Conservation (phyloP, 148 eudicot genomes). For the Rhododendron kiyosumense region DNA sequence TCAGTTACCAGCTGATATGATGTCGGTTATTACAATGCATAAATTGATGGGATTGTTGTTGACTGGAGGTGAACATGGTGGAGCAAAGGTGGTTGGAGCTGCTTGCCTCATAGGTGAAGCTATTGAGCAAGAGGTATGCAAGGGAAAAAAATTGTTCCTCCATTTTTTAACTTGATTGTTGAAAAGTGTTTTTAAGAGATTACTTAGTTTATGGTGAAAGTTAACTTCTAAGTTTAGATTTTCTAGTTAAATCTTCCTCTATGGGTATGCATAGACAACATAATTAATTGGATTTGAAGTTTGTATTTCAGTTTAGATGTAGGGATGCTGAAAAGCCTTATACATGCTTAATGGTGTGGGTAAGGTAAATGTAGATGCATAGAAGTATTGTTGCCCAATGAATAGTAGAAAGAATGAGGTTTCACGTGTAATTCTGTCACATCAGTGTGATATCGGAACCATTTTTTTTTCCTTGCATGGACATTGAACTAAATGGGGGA, state of each 20-base stretch:
- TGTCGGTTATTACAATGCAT: slow-evolving; percentile 95
- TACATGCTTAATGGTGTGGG: neutral
- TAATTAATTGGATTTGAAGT: neutral
- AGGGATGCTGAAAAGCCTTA: neutral
- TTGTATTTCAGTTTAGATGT: neutral
- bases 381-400: neutral
- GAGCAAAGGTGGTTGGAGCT: slow-evolving; percentile 72
- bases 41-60: slow-evolving; percentile 77
- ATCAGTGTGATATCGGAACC: neutral
- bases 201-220: neutral
- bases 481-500: no score
- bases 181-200: neutral
- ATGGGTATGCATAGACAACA: neutral
- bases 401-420: neutral
- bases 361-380: neutral
- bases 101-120: slow-evolving; percentile 84
- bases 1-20: slow-evolving; percentile 78
- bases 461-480: no score
- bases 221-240: neutral
- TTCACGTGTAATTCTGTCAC: neutral
- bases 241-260: neutral
- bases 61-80: slow-evolving; percentile 69
- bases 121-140: slow-evolving; percentile 87
- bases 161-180: neutral
- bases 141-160: slow-evolving; percentile 7